These are phyloP conservation scores for Heliamphora pulchella DNA, from an alignment of 179 eudicot species.

Conservation along the genomic window DNA sequence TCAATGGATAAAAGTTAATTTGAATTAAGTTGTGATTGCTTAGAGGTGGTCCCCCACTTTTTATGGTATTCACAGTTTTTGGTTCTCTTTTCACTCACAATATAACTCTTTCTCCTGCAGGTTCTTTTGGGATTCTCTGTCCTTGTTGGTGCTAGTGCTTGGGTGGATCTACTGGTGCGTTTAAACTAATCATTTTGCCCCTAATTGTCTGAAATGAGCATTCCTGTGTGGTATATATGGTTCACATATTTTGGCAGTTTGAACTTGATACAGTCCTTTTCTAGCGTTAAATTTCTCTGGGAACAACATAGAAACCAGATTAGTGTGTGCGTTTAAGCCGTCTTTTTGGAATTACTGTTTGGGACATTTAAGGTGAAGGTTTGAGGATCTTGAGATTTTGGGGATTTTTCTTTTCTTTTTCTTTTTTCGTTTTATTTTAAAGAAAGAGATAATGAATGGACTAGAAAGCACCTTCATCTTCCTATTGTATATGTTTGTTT, in stretches of 20 bases:
- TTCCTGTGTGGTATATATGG: neutral
- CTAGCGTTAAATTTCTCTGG: too few species aligned
- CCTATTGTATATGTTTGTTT: too few species aligned
- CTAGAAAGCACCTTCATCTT: neutral
- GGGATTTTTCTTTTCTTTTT: neutral
- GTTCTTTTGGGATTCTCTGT: conserved; percentile 92
- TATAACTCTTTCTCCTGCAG: conserved; percentile 36
- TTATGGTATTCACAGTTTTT: neutral
- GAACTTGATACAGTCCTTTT: conserved; percentile 4
- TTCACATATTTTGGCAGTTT: neutral
- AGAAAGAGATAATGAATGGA: neutral
- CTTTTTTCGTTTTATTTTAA: too few species aligned
- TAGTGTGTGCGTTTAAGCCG: neutral
- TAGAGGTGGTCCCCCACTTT: neutral
- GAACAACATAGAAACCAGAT: neutral
- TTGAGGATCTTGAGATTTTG: neutral
- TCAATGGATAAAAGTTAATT: neutral
- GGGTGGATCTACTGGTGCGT: conserved; percentile 94
- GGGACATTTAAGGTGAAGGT: neutral
- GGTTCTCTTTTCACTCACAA: neutral
- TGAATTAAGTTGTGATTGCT: neutral
- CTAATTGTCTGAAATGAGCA: neutral
- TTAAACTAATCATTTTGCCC: neutral
- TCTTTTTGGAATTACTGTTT: neutral
- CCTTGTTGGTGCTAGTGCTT: conserved; percentile 95